Evolutionary conservation across 352 stramenopile species (phyloP).

Genomic region (Phytophthora pluvialis): DNA sequence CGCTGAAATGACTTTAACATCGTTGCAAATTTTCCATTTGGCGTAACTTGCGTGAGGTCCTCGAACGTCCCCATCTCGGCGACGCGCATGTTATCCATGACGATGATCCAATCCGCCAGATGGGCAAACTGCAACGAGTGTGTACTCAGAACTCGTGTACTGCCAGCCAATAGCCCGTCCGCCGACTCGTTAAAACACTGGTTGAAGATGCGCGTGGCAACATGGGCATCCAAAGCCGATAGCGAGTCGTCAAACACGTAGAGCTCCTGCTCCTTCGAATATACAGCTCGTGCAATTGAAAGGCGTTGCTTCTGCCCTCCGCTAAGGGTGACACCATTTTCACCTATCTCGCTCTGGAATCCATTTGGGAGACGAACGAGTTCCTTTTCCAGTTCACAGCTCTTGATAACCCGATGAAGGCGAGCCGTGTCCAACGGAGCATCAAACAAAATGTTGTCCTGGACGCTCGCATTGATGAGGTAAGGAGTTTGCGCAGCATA

Average conservation of each 20-base stretch:
- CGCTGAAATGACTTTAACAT: slow-evolving; percentile 40
- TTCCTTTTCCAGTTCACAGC: slow-evolving; percentile 60
- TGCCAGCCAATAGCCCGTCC: slow-evolving; percentile 44
- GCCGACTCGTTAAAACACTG: slow-evolving; percentile 52
- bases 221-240: slow-evolving; percentile 58
- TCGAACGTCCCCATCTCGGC: slow-evolving; percentile 66
- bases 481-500: slow-evolving; percentile 92
- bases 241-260: slow-evolving; percentile 75
- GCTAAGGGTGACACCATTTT: slow-evolving; percentile 64
- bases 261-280: slow-evolving; percentile 51
- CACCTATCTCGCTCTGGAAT: slow-evolving; percentile 60
- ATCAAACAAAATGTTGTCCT: slow-evolving; percentile 93
- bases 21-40: slow-evolving; percentile 46
- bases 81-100: slow-evolving; percentile 72
- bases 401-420: slow-evolving; percentile 53
- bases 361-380: slow-evolving; percentile 57
- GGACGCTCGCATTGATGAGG: slow-evolving; percentile 89
- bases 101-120: slow-evolving; percentile 66
- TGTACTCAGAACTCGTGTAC: slow-evolving; percentile 59
- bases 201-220: slow-evolving; percentile 53
- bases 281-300: slow-evolving; percentile 66
- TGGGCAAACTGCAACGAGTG: slow-evolving; percentile 60
- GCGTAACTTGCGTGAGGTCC: slow-evolving; percentile 44
- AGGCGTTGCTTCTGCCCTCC: slow-evolving; percentile 71
- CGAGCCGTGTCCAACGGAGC: slow-evolving; percentile 39